phyloP scores from a whole-genome alignment of 176 grass and related monocot species.

The Juncus inflexus region DNA sequence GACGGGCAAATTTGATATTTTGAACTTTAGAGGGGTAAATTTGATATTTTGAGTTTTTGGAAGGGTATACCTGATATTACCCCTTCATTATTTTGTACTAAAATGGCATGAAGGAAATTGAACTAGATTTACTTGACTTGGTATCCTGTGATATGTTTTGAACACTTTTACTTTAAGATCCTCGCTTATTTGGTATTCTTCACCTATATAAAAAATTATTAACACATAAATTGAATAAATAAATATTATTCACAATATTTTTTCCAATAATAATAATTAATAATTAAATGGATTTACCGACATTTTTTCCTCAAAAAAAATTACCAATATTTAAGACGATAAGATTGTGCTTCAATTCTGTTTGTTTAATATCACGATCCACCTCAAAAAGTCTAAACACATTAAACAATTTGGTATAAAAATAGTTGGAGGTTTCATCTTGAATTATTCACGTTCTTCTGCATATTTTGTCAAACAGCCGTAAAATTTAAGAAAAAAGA shows the following conservation, averaged over 20 bases:
- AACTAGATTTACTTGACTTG: constrained; percentile 53
- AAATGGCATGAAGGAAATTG: too few species aligned
- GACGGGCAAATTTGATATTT: too few species aligned
- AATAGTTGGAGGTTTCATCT: constrained; percentile 75
- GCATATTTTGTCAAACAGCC: constrained; percentile 93
- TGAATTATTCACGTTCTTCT: constrained; percentile 61
- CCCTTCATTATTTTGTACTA: too few species aligned
- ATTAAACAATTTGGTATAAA: constrained; percentile 58
- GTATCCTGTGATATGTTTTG: constrained; percentile 80
- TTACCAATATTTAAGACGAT: constrained; percentile 57
- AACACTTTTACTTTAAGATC: constrained; percentile 87
- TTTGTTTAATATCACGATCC: constrained; percentile 84
- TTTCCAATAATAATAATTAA: too few species aligned
- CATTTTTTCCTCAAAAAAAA: too few species aligned
- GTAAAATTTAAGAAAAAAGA: not conserved
- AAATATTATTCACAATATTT: too few species aligned
- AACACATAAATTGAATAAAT: not conserved
- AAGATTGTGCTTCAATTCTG: constrained; percentile 75
- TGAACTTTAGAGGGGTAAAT: too few species aligned
- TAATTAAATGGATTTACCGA: too few species aligned
- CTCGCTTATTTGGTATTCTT: constrained; percentile 73
- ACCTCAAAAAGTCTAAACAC: constrained; percentile 70
- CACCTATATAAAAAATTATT: constrained; percentile 25
- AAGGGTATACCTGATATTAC: too few species aligned
- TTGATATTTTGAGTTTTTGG: too few species aligned